Conservation (phyloP, 805 yeast species). For the Starmerella kuoi region DNA sequence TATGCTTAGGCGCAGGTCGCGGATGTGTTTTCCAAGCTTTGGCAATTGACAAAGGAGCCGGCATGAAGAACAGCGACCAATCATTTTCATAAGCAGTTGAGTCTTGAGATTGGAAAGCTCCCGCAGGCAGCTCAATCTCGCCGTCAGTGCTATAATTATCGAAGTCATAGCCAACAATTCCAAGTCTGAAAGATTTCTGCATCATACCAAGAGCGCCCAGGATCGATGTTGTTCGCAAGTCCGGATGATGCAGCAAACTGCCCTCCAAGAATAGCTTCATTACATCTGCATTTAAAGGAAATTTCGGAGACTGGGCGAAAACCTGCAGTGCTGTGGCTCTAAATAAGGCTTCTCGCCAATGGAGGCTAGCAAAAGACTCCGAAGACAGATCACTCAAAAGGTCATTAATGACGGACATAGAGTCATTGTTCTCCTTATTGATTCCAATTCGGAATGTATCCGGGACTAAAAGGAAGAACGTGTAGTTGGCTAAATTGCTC, state of each 20-base stretch:
- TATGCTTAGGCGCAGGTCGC: background rate
- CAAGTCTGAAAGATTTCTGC: constrained; percentile 36
- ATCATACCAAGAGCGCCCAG: constrained; percentile 46
- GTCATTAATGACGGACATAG: constrained; percentile 1
- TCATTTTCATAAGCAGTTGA: constrained; percentile 5
- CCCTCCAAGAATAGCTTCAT: constrained; percentile 20
- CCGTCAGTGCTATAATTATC: constrained; percentile 20
- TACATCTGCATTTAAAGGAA: constrained; percentile 13
- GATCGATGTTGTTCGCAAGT: constrained; percentile 33
- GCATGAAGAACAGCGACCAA: constrained; percentile 4
- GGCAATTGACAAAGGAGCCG: background rate
- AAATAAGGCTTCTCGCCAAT: constrained; percentile 21
- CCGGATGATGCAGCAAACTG: constrained; percentile 34
- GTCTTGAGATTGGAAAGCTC: background rate
- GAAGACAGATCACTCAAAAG: constrained; percentile 2
- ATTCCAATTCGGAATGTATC: constrained; percentile 36
- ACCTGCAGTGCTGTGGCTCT: constrained; percentile 17
- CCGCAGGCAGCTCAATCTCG: background rate
- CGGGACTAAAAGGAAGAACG: constrained; percentile 3
- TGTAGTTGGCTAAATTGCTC: constrained; percentile 6
- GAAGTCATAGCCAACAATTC: constrained; percentile 39
- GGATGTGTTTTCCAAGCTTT: constrained; percentile 3
- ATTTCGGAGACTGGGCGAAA: constrained; percentile 21
- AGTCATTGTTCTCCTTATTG: background rate
- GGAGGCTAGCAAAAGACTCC: constrained; percentile 1